These are phyloP conservation scores for Acacia confusa DNA, from an alignment of 306 rosid species.

Conservation along the genomic window DNA sequence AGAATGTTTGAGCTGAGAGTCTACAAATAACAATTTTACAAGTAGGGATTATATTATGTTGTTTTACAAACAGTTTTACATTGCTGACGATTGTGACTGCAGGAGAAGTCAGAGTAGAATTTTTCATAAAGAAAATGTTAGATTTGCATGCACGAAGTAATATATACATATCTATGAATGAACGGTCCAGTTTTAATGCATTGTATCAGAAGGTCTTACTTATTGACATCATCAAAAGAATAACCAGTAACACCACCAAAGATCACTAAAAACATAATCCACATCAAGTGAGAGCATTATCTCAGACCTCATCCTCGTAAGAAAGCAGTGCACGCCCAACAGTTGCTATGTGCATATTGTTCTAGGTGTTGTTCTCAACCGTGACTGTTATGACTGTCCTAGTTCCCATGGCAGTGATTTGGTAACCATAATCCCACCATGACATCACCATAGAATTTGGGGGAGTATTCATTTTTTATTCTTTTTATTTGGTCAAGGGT, in stretches of 20 bases:
- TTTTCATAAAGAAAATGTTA: constrained; percentile 5
- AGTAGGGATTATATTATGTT: background rate
- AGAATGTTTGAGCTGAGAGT: background rate
- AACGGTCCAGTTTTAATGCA: constrained; percentile 4
- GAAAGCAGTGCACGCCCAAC: constrained; percentile 99
- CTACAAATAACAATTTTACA: background rate
- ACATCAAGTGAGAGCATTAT: constrained; percentile 95
- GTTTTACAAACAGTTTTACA: background rate
- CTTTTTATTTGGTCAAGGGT: too few relatives aligned
- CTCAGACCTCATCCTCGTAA: constrained; percentile 92
- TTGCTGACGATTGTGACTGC: constrained; percentile 7
- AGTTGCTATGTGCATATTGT: constrained; percentile 97
- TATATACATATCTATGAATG: background rate
- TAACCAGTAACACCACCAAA: constrained; percentile 99
- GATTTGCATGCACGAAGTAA: constrained; percentile 4
- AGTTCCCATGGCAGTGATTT: constrained; percentile 99
- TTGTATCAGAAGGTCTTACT: constrained; percentile 59
- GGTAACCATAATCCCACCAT: constrained; percentile 99
- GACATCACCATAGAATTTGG: constrained; percentile 97
- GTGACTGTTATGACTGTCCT: constrained; percentile 63
- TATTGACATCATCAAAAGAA: constrained; percentile 97
- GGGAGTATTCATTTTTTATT: constrained; percentile 67
- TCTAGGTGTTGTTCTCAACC: constrained; percentile 99
- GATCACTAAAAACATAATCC: constrained; percentile 88
- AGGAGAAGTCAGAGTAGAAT: background rate